Base-by-base conservation (phyloP, 805 yeast genomes). In the Metschnikowia arizonensis region DNA sequence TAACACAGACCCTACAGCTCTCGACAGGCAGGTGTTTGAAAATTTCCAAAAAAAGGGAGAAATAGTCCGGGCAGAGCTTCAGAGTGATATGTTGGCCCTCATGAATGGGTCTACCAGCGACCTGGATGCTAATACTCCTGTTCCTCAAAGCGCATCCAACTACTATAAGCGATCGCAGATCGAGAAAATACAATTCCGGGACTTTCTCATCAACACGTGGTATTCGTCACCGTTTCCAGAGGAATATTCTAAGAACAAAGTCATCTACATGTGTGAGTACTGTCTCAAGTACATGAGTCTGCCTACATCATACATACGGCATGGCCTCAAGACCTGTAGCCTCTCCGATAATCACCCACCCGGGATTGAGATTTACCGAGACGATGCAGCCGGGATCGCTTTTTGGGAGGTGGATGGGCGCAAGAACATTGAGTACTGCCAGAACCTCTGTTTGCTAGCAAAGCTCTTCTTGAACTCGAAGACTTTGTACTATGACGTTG, bases 151-250 rank as follows among this genome's bases (percentile, higher is more conserved):
- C 25, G 50, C 47, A 26, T 38, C 61, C 49, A 38, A 55, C 53
- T 18, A 58, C 55, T 46, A 61, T 57, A 34, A 49, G 32, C 57
- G 65, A 42, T 68, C 76, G 19, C 72, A 74, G 47, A 76, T 85
- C 33, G 73, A 76, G 40, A 78, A 77, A 45, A 82, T 90, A 19
- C 88, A 82, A 55, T 81, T 90, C 52, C 78, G 88, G 29, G 76
- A 76, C 35, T 78, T 66, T 61, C 89, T 85, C 59, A 86, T 93
- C 23, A 85, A 84, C 49, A 87, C 97, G 0, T 88, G 97, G 96
- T 90, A 86, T 63, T 79, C 86, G 3, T 82, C 97, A 0, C 98
- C 98, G 1, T 93, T 87, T 60, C 97, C 98, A 0, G 89, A 85
- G 49, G 93, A 87, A 57, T 87, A 81, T 57, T 78, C 87, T 33